Evolutionary conservation across 179 eudicot species (phyloP).

Genomic region (Beta lomatogona): DNA sequence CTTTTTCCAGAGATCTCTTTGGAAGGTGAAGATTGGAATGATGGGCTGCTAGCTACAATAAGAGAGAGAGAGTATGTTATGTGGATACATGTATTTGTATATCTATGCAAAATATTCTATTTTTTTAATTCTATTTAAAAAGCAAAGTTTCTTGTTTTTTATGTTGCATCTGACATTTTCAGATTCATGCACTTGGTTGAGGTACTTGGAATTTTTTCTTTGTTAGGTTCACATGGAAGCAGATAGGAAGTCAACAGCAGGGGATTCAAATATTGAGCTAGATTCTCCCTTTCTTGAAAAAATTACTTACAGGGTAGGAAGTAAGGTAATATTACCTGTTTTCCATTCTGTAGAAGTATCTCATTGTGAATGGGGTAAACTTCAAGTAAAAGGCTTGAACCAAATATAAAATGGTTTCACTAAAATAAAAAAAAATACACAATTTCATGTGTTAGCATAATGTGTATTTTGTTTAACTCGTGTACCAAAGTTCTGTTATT

Average conservation of each 20-base stretch:
- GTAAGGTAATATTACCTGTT: slow-evolving; percentile 54
- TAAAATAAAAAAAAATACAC: background rate
- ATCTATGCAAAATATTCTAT: background rate
- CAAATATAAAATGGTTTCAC: slow-evolving; percentile 1
- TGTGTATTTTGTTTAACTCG: too few relatives aligned
- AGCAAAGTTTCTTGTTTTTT: background rate
- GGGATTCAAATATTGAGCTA: slow-evolving; percentile 47
- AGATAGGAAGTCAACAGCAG: slow-evolving; percentile 73
- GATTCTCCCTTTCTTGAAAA: slow-evolving; percentile 59
- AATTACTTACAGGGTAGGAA: slow-evolving; percentile 86
- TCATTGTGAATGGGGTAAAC: slow-evolving; percentile 7
- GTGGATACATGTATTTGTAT: slow-evolving; percentile 14
- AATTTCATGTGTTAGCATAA: background rate
- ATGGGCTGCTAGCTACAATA: slow-evolving; percentile 91
- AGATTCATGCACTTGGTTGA: slow-evolving; percentile 23
- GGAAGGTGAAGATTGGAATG: slow-evolving; percentile 97
- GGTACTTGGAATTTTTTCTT: slow-evolving; percentile 2
- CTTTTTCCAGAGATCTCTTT: slow-evolving; percentile 64
- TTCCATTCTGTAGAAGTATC: background rate
- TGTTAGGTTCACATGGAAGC: slow-evolving; percentile 95
- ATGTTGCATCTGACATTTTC: background rate
- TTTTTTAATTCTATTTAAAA: background rate
- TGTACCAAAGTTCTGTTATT: too few relatives aligned
- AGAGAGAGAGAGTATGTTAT: slow-evolving; percentile 61
- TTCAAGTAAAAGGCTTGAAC: slow-evolving; percentile 1